phyloP scores from a whole-genome alignment of 768 basidiomycete genomes.

The Mycena filopes region DNA sequence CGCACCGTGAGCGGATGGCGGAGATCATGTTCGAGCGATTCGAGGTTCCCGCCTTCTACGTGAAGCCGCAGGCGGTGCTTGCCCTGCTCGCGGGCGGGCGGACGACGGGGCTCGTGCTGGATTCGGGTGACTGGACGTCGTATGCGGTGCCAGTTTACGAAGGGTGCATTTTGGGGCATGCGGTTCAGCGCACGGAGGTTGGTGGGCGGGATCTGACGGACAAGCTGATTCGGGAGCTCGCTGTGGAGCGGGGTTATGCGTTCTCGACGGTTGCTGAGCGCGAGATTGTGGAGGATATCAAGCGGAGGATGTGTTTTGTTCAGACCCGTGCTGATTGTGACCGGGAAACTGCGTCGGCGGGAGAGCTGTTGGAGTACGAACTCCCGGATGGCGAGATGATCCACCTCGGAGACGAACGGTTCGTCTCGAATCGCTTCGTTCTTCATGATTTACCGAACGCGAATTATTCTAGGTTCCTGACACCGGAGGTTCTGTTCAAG shows the following conservation, averaged over 20 bases:
- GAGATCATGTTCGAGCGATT: slow-evolving; percentile 47
- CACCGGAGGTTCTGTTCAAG: slow-evolving; percentile 78
- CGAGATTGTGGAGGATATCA: slow-evolving; percentile 82
- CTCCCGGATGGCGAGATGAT: slow-evolving; percentile 55
- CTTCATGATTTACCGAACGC: too few species aligned
- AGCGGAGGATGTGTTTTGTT: slow-evolving; percentile 70
- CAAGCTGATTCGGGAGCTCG: slow-evolving; percentile 33
- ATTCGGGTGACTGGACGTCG: too few species aligned
- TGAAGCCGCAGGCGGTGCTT: slow-evolving; percentile 5
- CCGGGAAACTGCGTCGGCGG: not conserved
- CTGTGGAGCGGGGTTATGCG: slow-evolving; percentile 76
- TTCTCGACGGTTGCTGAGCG: slow-evolving; percentile 78
- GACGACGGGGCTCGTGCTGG: slow-evolving; percentile 18
- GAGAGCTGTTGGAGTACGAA: not conserved
- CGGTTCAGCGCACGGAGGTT: not conserved
- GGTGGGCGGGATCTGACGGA: slow-evolving; percentile 5
- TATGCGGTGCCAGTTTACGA: too few species aligned
- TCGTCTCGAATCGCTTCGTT: not conserved
- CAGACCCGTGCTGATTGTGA: slow-evolving; percentile 21
- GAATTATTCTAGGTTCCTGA: slow-evolving; percentile 54
- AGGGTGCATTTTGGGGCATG: slow-evolving; percentile 1
- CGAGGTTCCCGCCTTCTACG: slow-evolving; percentile 18
- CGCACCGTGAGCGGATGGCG: slow-evolving; percentile 74
- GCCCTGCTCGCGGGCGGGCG: slow-evolving; percentile 14
- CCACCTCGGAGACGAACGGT: slow-evolving; percentile 74